Evolutionary conservation across 345 rosid species (phyloP).

Genomic region (Viola odorata): DNA sequence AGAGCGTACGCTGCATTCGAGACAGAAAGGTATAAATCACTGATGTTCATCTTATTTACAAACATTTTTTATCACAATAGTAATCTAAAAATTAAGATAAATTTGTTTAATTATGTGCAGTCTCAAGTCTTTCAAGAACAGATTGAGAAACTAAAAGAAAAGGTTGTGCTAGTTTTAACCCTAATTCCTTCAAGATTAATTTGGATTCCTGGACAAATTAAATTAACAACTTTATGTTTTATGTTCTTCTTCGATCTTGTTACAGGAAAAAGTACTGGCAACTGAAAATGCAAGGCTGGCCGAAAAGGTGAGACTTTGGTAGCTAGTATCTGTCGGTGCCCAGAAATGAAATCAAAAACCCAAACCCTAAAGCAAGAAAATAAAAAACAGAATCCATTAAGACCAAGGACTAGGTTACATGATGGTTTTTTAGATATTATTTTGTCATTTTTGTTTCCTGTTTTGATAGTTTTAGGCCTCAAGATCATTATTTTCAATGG

Average conservation of each 20-base stretch:
- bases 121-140: constrained; percentile 64
- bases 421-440: background rate
- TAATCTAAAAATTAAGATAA: background rate
- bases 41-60: too few species aligned
- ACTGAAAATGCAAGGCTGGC: constrained; percentile 16
- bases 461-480: background rate
- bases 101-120: constrained; percentile 27
- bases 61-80: background rate
- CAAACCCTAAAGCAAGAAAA: background rate
- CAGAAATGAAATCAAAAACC: background rate
- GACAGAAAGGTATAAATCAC: constrained; percentile 30
- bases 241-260: background rate
- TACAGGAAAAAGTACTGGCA: constrained; percentile 12
- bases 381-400: background rate
- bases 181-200: background rate
- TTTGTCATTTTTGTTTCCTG: too few species aligned
- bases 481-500: background rate
- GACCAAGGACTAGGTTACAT: background rate
- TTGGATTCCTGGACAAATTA: background rate
- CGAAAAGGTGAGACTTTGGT: constrained; percentile 3
- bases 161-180: constrained; percentile 37
- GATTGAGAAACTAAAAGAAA: constrained; percentile 55
- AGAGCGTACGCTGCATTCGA: constrained; percentile 28
- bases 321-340: background rate
- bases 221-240: background rate